These are phyloP conservation scores for Perkinsus olseni DNA, from an alignment of 169 alveolate genomes.

Conservation along the genomic window DNA sequence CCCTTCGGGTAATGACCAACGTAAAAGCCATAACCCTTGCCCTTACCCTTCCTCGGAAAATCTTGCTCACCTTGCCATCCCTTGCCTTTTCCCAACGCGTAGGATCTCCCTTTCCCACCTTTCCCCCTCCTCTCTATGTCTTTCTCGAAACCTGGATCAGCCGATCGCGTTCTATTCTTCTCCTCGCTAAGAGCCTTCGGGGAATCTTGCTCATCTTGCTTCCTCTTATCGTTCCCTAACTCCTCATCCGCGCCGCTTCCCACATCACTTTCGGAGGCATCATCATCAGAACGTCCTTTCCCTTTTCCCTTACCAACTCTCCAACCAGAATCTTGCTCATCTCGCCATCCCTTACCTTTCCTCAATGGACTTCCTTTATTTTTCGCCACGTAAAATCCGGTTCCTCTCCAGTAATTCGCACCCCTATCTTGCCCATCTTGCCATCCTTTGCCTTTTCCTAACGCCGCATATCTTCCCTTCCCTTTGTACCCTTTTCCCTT, in stretches of 20 bases:
- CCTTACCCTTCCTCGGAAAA: not conserved
- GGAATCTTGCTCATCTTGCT: not conserved
- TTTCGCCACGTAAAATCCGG: not conserved
- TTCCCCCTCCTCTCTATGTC: not conserved
- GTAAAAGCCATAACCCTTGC: not conserved
- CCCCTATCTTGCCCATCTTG: too few species aligned
- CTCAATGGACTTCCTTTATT: not conserved
- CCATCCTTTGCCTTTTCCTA: too few species aligned
- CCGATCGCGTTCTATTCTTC: too few species aligned
- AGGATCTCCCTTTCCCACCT: not conserved
- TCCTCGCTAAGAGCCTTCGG: too few species aligned
- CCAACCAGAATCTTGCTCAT: not conserved
- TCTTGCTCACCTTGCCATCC: not conserved
- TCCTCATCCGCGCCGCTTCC: not conserved
- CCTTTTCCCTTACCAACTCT: not conserved
- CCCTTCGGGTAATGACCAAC: not conserved
- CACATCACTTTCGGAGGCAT: not conserved
- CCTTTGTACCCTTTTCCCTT: too few species aligned
- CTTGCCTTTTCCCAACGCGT: not conserved
- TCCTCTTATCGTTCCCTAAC: not conserved
- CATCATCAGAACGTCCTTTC: not conserved
- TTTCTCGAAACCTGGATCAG: not conserved
- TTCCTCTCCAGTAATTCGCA: too few species aligned
- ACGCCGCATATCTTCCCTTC: too few species aligned
- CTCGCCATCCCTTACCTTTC: not conserved